phyloP scores from a whole-genome alignment of 2,329 filamentous ascomycete species.

The Apiospora arundinis region DNA sequence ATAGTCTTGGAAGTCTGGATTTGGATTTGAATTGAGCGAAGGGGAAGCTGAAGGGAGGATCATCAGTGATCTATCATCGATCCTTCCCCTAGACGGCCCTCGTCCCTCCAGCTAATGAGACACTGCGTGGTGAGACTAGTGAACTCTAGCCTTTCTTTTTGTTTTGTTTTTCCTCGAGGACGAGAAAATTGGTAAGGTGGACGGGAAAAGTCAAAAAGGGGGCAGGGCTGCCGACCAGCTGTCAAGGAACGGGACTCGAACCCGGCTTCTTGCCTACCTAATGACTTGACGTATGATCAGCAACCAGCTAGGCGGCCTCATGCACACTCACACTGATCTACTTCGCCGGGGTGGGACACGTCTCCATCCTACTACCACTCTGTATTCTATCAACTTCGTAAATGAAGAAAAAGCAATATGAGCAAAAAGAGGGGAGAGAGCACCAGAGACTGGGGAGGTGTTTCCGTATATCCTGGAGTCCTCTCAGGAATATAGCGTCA shows the following conservation, averaged over 20 bases:
- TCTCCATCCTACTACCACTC: neutral
- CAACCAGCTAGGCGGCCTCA: neutral
- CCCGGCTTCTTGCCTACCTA: neutral
- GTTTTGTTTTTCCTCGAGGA: neutral
- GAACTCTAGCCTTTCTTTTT: conserved; percentile 9
- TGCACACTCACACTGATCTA: neutral
- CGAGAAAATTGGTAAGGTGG: neutral
- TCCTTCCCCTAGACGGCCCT: neutral
- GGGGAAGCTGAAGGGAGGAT: neutral
- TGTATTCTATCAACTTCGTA: neutral
- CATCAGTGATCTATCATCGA: neutral
- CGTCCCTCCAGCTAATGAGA: neutral
- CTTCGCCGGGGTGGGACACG: neutral
- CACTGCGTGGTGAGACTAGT: neutral
- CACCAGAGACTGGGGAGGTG: neutral
- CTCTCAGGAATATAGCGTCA: neutral
- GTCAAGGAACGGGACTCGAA: neutral
- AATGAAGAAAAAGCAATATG: neutral
- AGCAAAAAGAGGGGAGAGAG: neutral
- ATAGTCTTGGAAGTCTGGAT: neutral
- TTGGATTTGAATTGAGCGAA: neutral
- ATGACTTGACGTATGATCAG: neutral
- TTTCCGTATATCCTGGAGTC: neutral
- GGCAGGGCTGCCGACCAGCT: neutral
- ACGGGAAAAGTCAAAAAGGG: neutral